Evolutionary conservation across 306 rosid genomes (phyloP), one percentile per base, ranked within the genome.

Genomic region (Ceratonia siliqua): DNA sequence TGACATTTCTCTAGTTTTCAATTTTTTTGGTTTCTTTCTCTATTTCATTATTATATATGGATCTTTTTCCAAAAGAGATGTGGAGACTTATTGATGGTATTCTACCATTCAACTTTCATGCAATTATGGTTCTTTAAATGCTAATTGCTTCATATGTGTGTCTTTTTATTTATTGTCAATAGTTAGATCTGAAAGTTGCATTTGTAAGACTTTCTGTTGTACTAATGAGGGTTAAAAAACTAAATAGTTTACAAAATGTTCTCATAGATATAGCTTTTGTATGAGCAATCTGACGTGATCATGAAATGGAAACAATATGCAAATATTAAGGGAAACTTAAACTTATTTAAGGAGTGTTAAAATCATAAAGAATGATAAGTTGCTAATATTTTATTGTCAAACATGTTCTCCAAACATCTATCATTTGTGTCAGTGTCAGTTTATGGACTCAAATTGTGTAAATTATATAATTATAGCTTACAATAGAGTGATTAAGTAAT

Each of bases 231-330:
- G 5, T 24, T 5, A 21, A 58, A 49, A 74, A 50, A 54, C 45
- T 33, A 12, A 48, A 32, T 25, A 35, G 22, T 17, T 68, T 45
- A 50, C 0, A 1, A 30, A 78, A 28, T 46, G 20, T 43, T 11
- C 14, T 63, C 2, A 18, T 68, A 64, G 24, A 28, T 58, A 59
- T 72, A 53, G 49, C 13, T 33, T 32, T 79, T 65, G 17, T 3
- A 30, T 3, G 42, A 64, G 70, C 56, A 32, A 38, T 69, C 7
- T 55, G 53, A 72, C 50, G 33, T 64, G 49, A 49, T 75, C 33
- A 38, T 72, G 73, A 65, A 59, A 79, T 68, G 55, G 54, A 71
- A 72, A 42, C 73, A 33, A 63, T 62, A 9, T 24, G 36, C 27
- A 22, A 68, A 58, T 58, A 57, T 66, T 65, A 15, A 18, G 35